A percentile compares a stretch with the other conserved stretches of the same genome.
Evolutionary conservation across 1,284 basidiomycete genomes (phyloP).

Genomic region (Moniliella sp.): DNA sequence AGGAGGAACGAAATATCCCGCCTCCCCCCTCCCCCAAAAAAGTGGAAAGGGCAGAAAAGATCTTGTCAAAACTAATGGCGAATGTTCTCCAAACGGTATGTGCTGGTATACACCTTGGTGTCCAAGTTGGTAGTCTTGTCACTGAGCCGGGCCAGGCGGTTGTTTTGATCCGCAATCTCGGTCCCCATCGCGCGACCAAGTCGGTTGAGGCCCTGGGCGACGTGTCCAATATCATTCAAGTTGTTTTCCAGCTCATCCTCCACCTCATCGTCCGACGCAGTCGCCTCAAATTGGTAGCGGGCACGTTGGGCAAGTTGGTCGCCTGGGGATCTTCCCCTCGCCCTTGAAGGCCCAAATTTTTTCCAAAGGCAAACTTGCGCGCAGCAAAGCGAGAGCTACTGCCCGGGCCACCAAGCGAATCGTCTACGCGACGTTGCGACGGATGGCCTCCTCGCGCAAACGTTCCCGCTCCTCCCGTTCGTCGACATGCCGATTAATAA

Average conservation of each 20-base stretch:
- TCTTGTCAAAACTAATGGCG: too few species aligned
- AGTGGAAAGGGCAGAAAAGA: too few species aligned
- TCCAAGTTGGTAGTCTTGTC: conserved; percentile 28
- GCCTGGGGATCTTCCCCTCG: conserved; percentile 39
- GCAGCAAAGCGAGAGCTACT: conserved; percentile 4
- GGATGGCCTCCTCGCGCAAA: conserved; percentile 44
- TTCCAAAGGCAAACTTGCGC: too few species aligned
- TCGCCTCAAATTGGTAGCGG: conserved; percentile 82
- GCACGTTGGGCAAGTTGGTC: conserved; percentile 48
- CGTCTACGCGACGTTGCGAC: conserved; percentile 64
- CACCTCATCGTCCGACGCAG: conserved; percentile 74
- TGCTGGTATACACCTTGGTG: conserved; percentile 15
- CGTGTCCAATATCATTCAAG: conserved; percentile 62
- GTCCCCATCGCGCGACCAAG: conserved; percentile 60
- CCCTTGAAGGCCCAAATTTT: conserved; percentile 39
- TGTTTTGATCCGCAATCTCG: conserved; percentile 26
- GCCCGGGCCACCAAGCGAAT: conserved; percentile 41
- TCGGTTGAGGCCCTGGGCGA: conserved; percentile 61
- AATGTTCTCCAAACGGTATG: too few species aligned
- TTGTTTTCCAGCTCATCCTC: conserved; percentile 65
- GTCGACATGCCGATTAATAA: conserved; percentile 66
- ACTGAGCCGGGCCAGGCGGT: conserved; percentile 18
- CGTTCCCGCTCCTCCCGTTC: conserved; percentile 53
- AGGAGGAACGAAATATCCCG: too few species aligned
- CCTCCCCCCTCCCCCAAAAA: too few species aligned